Conservation (phyloP, 768 basidiomycete genomes). For the Porpolomopsis calyptriformis region DNA sequence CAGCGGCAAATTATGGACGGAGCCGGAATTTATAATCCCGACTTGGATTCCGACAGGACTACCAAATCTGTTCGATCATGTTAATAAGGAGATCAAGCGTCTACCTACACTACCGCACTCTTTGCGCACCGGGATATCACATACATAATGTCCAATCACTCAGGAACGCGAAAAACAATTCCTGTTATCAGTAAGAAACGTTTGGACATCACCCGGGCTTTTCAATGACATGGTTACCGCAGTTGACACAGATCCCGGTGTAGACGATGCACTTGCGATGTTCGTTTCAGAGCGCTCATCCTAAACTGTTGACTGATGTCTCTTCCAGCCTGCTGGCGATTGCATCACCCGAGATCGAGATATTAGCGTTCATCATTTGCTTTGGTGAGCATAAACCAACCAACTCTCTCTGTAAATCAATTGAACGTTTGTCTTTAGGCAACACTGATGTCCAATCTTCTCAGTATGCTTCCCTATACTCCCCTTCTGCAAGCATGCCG, state of each 20-base stretch:
- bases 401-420: not conserved
- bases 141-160: not conserved
- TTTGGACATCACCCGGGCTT: not conserved
- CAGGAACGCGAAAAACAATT: slow-evolving; percentile 17
- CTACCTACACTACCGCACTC: no score
- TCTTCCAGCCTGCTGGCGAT: slow-evolving; percentile 56
- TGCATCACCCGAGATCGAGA: slow-evolving; percentile 74
- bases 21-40: not conserved
- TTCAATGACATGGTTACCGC: not conserved
- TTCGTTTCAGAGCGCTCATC: slow-evolving; percentile 21
- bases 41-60: no score
- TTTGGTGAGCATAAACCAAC: slow-evolving; percentile 41
- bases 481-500: slow-evolving; percentile 1
- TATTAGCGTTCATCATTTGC: slow-evolving; percentile 63
- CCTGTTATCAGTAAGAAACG: slow-evolving; percentile 57
- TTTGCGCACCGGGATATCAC: no score
- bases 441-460: slow-evolving; percentile 59
- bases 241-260: slow-evolving; percentile 85
- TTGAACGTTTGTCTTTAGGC: slow-evolving; percentile 29
- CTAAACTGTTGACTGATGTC: not conserved
- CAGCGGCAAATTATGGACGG: slow-evolving; percentile 8
- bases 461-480: slow-evolving; percentile 33
- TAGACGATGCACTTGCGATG: slow-evolving; percentile 77
- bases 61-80: no score
- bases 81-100: no score